A percentile compares a stretch with the other conserved stretches of the same genome.
Evolutionary conservation across 2,329 filamentous ascomycete species (phyloP).

Genomic region (Cytospora paraplurivora): DNA sequence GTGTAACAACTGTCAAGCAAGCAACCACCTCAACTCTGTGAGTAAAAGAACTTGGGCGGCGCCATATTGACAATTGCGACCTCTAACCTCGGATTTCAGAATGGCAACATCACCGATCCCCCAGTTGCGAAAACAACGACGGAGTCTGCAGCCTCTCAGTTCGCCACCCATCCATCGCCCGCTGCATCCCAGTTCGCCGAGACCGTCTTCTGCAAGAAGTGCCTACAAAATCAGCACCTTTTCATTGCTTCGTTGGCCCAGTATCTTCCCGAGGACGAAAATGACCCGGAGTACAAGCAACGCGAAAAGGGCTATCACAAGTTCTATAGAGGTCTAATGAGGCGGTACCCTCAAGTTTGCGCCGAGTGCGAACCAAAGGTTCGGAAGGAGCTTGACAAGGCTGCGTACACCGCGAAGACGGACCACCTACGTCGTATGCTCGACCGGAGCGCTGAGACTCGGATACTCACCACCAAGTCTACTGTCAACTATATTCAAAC

Average conservation of each 20-base stretch:
- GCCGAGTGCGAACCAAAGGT: constrained; percentile 76
- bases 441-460: constrained; percentile 59
- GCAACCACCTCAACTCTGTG: constrained; percentile 88
- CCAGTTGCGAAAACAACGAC: constrained; percentile 62
- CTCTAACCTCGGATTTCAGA: constrained; percentile 48
- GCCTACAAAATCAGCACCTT: constrained; percentile 86
- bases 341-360: constrained; percentile 88
- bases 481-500: constrained; percentile 47
- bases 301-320: constrained; percentile 69
- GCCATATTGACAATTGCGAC: background rate
- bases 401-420: constrained; percentile 81
- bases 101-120: constrained; percentile 88
- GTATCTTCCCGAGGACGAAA: constrained; percentile 69
- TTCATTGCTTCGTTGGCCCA: constrained; percentile 75
- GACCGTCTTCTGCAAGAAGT: constrained; percentile 70
- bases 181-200: constrained; percentile 40
- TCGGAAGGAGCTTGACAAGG: constrained; percentile 66
- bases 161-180: constrained; percentile 47
- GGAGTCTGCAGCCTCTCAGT: constrained; percentile 47
- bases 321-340: constrained; percentile 74
- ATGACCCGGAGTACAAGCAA: constrained; percentile 68
- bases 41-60: constrained; percentile 29
- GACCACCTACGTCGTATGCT: constrained; percentile 77
- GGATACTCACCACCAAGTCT: constrained; percentile 43
- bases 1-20: constrained; percentile 78